Base-by-base conservation (phyloP, 2,329 filamentous ascomycete species). In the Rutstroemia sp. region DNA sequence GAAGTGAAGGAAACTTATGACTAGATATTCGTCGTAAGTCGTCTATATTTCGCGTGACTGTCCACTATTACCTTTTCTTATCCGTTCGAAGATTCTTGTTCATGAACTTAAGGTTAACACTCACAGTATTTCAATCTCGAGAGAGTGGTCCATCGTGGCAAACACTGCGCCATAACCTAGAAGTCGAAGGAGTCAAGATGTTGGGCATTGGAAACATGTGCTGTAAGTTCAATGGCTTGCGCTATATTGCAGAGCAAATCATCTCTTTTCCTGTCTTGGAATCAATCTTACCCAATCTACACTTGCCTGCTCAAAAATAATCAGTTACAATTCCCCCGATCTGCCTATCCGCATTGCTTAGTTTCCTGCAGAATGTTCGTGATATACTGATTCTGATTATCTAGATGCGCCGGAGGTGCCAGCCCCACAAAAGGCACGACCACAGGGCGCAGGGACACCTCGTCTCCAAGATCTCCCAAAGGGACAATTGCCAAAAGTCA, bases 201-300 rank as follows among this genome's bases (percentile, higher is more conserved):
- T 42, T 54, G 23, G 52, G 52, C n/a, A 25, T 54, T 14, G 52
- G 52, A 5, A 45, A 45, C 4, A 49, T 54, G 52, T 41, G 18
- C 14, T 54, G 52, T 54, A 49, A 49, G 52, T 49, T 16, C 27
- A n/a, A 25, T 25, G 4, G 12, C 7, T 48, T 37, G 10, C 47
- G 8, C 23, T 39, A 27, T 5, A 6, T 27, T 27, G 25, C 7
- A 12, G 30, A 34, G 9, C 30, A 48, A 14, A 12, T 39, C 19
- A 27, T 48, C 14, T 6, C 25, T 8, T 27, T 8, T 5, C 2
- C 18, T 46, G 9, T n/a, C 9, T n/a, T 23, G 9, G 10, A 34
- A 34, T 12, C 30, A 34, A 10, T 10, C 30, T 34, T 34, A 4
- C 30, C 30, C 10, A 3, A 12, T 4, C 12, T 12, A 14, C 9